phyloP scores from a whole-genome alignment of 345 rosid genomes.

The Durio zibethinus region DNA sequence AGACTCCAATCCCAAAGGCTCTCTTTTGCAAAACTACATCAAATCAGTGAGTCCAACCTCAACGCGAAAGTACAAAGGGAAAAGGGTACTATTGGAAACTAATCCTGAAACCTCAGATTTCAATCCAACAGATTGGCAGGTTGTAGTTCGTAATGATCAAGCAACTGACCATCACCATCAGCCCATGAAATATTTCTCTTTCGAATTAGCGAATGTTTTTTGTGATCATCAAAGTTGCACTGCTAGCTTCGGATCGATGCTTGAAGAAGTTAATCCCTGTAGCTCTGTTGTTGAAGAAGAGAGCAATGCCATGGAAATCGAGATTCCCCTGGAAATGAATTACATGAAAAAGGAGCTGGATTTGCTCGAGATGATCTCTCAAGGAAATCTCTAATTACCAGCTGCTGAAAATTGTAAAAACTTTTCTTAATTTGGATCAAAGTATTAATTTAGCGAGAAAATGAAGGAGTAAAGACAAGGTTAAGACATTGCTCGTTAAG shows the following conservation, averaged over 20 bases:
- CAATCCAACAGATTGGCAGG: not conserved
- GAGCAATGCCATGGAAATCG: slow-evolving; percentile 15
- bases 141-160: not conserved
- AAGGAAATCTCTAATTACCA: not conserved
- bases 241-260: slow-evolving; percentile 16
- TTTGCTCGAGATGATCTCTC: slow-evolving; percentile 34
- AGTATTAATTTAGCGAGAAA: too few species aligned
- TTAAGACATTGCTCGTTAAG: not conserved
- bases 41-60: slow-evolving; percentile 13
- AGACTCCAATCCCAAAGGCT: slow-evolving; percentile 8
- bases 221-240: not conserved
- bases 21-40: slow-evolving; percentile 39
- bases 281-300: slow-evolving; percentile 16
- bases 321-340: slow-evolving; percentile 15
- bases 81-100: not conserved
- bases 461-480: not conserved
- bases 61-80: not conserved
- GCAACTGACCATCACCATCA: not conserved
- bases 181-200: not conserved
- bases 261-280: slow-evolving; percentile 10
- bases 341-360: slow-evolving; percentile 32
- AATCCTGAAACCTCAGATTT: not conserved
- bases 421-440: too few species aligned
- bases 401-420: not conserved
- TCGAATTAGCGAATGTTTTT: slow-evolving; percentile 6